A percentile compares a stretch with the other conserved stretches of the same genome.
phyloP scores from a whole-genome alignment of 148 eudicot species.

The Rhododendron henanense region DNA sequence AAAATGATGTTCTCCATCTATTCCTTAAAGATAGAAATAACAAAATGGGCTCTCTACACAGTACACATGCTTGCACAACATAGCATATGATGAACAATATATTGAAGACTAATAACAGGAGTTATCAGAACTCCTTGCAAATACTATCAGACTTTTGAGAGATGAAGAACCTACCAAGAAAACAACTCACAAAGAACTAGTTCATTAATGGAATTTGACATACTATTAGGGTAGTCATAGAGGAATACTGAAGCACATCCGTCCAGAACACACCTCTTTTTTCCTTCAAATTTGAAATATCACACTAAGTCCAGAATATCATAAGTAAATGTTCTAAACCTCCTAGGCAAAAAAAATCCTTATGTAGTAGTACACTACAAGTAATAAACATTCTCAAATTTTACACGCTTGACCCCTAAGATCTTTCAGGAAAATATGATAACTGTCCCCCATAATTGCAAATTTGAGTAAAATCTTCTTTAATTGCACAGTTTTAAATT shows the following conservation, averaged over 20 bases:
- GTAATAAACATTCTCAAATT: not conserved
- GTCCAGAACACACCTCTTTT: not conserved
- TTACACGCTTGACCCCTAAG: not conserved
- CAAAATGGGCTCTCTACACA: not conserved
- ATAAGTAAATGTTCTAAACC: not conserved
- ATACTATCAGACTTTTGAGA: not conserved
- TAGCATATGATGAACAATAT: not conserved
- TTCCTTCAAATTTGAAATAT: not conserved
- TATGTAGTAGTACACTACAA: not conserved
- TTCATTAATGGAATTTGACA: not conserved
- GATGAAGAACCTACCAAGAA: not conserved
- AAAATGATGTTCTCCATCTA: not conserved
- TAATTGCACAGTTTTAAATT: not conserved
- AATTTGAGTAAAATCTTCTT: not conserved
- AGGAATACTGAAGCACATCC: not conserved
- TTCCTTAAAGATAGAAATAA: not conserved
- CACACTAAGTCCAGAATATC: not conserved
- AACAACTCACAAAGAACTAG: not conserved
- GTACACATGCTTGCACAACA: not conserved
- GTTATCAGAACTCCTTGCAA: not conserved
- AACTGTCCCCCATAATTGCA: not conserved
- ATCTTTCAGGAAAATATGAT: not conserved
- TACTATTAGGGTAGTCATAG: not conserved
- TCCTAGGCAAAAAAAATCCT: not conserved
- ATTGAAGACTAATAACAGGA: not conserved